Base-by-base conservation (phyloP, 371 early-diverging fungal genomes). In the Mucor velutinosus region DNA sequence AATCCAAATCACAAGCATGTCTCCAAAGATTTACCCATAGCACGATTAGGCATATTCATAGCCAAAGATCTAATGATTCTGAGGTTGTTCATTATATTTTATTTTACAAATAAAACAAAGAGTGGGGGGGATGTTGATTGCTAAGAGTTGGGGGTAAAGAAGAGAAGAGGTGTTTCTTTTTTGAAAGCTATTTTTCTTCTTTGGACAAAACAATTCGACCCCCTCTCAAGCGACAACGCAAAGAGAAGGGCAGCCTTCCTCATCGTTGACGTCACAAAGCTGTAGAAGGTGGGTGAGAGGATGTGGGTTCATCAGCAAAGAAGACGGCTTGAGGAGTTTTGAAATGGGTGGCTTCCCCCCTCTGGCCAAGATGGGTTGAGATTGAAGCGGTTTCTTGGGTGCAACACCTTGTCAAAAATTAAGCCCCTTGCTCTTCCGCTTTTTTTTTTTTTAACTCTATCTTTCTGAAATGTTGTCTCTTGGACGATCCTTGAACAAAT, bases 401-500 rank as follows among this genome's bases (percentile, higher is more conserved):
- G 45, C 30, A 39, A 15, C 57, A 35, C 66, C 66, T 63, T 71
- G 59, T 66, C 60, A 71, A 72, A 57, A 43, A 47, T 11, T 12
- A 64, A 45, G 58, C 65, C 64, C 70, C 65, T 70, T 65, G 64
- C 51, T 32, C 51, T 41, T 41, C 30, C 12, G 37, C 62, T 21
- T 68, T 66, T 61, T 64, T 51, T 33, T 63, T 45, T 58, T 53
- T 17, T 7, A 25, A 25, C 12, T 29, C 25, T 15, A 29, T 15
- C 55, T 55, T 55, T 17, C 15, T 35, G 55, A 58, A 7, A 77
- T 79, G 74, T 63, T 76, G 51, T 61, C 79, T 58, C 68, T 79
- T 59, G 58, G 73, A 57, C 72, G 77, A 51, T 73, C 77, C 43
- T 75, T 79, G 15, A 55, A 64, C 14, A 69, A 64, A 58, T 66